Base-by-base conservation (phyloP, 2,329 filamentous ascomycete species). In the Epichloe brachyelytri region DNA sequence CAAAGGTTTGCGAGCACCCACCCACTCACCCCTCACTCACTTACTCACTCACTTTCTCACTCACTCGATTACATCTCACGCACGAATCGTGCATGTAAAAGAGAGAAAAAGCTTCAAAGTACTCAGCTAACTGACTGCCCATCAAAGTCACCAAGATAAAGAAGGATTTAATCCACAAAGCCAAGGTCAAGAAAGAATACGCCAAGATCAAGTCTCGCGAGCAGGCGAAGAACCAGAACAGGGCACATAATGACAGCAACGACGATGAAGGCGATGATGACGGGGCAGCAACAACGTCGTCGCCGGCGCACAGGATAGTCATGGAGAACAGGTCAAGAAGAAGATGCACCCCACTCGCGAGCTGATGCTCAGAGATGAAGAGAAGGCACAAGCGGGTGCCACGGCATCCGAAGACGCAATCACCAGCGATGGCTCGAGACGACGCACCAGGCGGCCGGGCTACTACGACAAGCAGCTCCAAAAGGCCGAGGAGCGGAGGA, bases 161-260 rank as follows among this genome's bases (percentile, higher is more conserved):
- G 69, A 78, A 85, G 57, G 80, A 86, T 57, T 73, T 95, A 51
- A 96, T 97, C 60, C 81, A 89, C 67, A 94, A 93, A 66, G 89
- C 90, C 54, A 95, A 96, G 68, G 76, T 95, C 55, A 93, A 91
- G 70, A 95, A 95, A 68, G 80, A 86, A 41, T 96, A 95, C 64
- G 86, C 85, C 56, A 96, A 95, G 68, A 73, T 95, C 56, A 91
- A 90, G 68, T 82, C 65, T 5, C 61, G 62, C 30, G 65, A 73
- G 48, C 65, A 69, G 53, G 56, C 65, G 33, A 53, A 60, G 36
- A 55, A 54, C 22, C 40, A 53, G 19, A 46, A 53, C 36, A 43
- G 53, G 40, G 52, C 57, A n/a, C 59, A 65, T 37, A 48, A 49
- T 34, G 52, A 58, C 40, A 48, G 60, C 26, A 55, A 54, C 48